Conservation (phyloP, 1,284 basidiomycete genomes). For the Coniophora puteana region DNA sequence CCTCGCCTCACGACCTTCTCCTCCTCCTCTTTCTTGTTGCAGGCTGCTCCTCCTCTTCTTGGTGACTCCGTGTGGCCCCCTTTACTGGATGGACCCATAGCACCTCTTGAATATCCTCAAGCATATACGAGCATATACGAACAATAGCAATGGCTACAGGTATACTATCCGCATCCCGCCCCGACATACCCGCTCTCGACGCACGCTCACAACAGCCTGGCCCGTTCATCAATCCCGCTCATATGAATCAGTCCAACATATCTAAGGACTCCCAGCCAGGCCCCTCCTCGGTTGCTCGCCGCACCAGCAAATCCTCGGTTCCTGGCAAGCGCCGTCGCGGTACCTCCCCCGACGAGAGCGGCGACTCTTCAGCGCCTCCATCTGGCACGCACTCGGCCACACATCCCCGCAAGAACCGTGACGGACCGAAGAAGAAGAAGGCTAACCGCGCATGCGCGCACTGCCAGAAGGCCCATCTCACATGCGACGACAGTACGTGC, state of each 20-base stretch:
- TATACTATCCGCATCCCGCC: too few species aligned
- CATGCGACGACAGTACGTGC: conserved; percentile 89
- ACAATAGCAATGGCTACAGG: too few species aligned
- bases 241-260: too few species aligned
- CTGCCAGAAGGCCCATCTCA: conserved; percentile 95
- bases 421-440: conserved; percentile 87
- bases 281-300: conserved; percentile 8
- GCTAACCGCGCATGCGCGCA: conserved; percentile 91
- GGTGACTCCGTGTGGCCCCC: too few species aligned
- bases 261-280: conserved; percentile 14
- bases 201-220: conserved; percentile 5
- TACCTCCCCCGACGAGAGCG: conserved; percentile 42
- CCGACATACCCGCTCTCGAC: conserved; percentile 5
- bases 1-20: conserved; percentile 3
- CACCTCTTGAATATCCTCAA: too few species aligned
- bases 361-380: conserved; percentile 40
- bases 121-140: too few species aligned
- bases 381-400: too few species aligned
- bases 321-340: conserved; percentile 40
- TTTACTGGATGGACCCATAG: too few species aligned
- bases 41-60: too few species aligned
- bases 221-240: conserved; percentile 23
- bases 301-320: conserved; percentile 13
- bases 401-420: conserved; percentile 53
- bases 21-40: conserved; percentile 3